These are phyloP conservation scores for Heterococcus sp. DNA, from an alignment of 108 stramenopile species.

Conservation along the genomic window DNA sequence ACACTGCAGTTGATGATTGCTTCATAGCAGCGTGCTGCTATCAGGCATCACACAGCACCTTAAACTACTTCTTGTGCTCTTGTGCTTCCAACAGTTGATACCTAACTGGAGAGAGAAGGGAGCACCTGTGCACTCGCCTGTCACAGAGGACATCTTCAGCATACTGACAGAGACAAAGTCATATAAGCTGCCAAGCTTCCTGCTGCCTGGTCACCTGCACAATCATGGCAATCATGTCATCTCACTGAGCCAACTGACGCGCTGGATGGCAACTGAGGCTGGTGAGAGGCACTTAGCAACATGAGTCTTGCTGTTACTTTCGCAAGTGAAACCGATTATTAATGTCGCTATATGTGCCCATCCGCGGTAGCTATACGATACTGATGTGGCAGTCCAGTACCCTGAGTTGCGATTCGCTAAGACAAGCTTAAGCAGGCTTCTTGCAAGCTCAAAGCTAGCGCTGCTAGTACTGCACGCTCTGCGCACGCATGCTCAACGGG, in stretches of 20 bases:
- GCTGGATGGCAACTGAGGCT: constrained; percentile 91
- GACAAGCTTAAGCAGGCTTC: too few species aligned
- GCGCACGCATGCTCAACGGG: too few species aligned
- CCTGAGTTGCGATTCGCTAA: too few species aligned
- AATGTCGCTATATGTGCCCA: too few species aligned
- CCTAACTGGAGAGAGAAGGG: constrained; percentile 67
- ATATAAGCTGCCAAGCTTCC: constrained; percentile 23
- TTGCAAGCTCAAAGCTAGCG: too few species aligned
- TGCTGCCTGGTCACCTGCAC: constrained; percentile 67
- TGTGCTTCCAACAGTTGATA: constrained; percentile 88
- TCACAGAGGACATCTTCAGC: constrained; percentile 77
- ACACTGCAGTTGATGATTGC: too few species aligned
- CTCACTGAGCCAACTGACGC: constrained; percentile 76
- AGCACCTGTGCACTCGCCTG: constrained; percentile 72
- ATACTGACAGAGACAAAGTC: constrained; percentile 57
- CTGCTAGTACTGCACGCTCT: too few species aligned
- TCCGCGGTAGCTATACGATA: too few species aligned
- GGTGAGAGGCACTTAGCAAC: too few species aligned
- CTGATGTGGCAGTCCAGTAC: too few species aligned
- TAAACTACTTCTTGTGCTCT: constrained; percentile 95
- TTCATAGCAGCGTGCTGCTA: background rate
- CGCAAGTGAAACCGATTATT: too few species aligned
- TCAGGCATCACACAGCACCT: background rate
- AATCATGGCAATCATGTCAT: constrained; percentile 97
- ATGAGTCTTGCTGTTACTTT: too few species aligned